phyloP scores from a whole-genome alignment of 441 rosid genomes.

The Euphorbia corollata region DNA sequence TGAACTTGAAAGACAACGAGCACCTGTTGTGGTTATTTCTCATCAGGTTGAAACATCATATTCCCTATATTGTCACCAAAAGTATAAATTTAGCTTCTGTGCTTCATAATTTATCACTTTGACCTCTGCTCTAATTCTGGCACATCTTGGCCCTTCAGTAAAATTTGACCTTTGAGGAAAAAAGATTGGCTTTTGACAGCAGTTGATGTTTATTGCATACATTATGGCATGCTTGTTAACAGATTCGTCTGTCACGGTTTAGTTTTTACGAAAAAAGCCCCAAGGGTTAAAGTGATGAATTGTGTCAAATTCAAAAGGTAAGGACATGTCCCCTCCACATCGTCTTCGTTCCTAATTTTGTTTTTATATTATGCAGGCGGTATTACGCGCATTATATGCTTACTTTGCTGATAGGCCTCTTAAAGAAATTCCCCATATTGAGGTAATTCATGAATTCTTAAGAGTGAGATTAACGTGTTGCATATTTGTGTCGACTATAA shows the following conservation, averaged over 20 bases:
- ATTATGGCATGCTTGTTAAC: not conserved
- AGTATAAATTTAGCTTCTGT: not conserved
- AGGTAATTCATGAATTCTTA: conserved; percentile 43
- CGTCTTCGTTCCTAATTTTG: not conserved
- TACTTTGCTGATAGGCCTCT: conserved; percentile 98
- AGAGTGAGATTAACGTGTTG: not conserved
- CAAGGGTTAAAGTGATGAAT: not conserved
- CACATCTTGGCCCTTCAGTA: not conserved
- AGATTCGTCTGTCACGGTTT: not conserved
- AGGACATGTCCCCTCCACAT: not conserved
- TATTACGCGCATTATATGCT: conserved; percentile 88
- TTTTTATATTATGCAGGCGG: conserved; percentile 52
- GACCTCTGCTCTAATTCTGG: not conserved
- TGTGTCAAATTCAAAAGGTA: not conserved
- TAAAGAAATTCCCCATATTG: conserved; percentile 91
- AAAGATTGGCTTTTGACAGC: not conserved
- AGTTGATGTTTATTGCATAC: not conserved
- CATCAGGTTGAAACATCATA: conserved; percentile 67
- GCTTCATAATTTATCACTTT: not conserved
- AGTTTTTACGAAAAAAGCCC: not conserved
- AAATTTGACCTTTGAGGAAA: not conserved
- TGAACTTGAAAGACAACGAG: conserved; percentile 95
- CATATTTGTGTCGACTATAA: not conserved
- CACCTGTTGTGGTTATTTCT: conserved; percentile 92
- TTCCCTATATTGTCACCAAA: conserved; percentile 7